phyloP scores from a whole-genome alignment of 106 monocot species.

The Platanthera zijinensis region DNA sequence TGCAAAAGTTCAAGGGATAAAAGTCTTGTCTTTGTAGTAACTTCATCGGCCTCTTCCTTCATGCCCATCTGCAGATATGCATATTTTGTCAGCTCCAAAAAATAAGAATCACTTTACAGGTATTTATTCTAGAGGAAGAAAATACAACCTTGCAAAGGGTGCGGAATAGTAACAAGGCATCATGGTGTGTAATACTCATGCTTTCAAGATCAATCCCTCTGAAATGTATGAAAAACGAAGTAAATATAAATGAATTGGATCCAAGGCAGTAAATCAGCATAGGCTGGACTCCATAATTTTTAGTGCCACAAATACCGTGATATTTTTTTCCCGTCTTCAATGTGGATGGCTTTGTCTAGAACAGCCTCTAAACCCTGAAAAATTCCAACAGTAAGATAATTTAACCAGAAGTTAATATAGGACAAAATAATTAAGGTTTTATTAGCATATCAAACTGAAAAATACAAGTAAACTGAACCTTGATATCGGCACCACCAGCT shows the following conservation, averaged over 20 bases:
- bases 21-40: constrained; percentile 81
- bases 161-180: constrained; percentile 86
- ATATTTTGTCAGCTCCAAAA: constrained; percentile 1
- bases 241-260: not conserved
- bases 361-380: constrained; percentile 85
- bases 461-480: constrained; percentile 35
- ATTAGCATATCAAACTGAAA: not conserved
- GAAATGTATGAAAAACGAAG: constrained; percentile 10
- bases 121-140: constrained; percentile 10
- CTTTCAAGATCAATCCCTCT: constrained; percentile 94
- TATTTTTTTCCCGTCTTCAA: constrained; percentile 73
- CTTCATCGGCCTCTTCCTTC: constrained; percentile 95
- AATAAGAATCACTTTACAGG: not conserved
- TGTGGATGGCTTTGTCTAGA: constrained; percentile 88
- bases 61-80: constrained; percentile 75
- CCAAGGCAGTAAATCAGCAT: not conserved
- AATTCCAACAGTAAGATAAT: constrained; percentile 8
- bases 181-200: constrained; percentile 78
- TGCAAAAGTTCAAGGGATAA: constrained; percentile 94
- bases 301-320: constrained; percentile 39
- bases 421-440: not conserved
- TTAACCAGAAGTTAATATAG: not conserved
- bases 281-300: constrained; percentile 2
- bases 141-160: constrained; percentile 90
- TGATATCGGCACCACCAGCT: constrained; percentile 94